These are phyloP conservation scores for Saposhnikovia divaricata DNA, from an alignment of 129 eudicot species.

Conservation along the genomic window DNA sequence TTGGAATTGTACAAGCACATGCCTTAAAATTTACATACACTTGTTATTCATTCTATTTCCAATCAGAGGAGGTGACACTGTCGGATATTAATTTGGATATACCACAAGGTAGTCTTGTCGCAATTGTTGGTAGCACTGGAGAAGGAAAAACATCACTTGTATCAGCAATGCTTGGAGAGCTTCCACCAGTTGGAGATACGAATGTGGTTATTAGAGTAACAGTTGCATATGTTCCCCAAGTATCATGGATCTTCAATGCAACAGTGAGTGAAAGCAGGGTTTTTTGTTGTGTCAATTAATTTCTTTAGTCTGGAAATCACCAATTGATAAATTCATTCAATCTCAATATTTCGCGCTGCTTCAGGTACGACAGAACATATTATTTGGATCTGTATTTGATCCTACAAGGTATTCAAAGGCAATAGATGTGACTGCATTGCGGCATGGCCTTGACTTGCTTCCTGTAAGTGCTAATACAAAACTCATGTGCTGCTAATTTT, in stretches of 20 bases:
- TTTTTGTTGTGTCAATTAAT: neutral
- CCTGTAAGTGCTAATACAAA: conserved; percentile 41
- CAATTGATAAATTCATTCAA: neutral
- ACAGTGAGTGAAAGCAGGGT: conserved; percentile 43
- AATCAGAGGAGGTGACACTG: conserved; percentile 68
- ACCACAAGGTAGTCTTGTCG: conserved; percentile 71
- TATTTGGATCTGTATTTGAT: conserved; percentile 77
- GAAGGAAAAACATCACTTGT: conserved; percentile 55
- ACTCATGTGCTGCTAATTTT: neutral
- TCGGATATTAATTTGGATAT: conserved; percentile 69
- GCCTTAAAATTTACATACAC: neutral
- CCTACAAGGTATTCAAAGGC: conserved; percentile 55
- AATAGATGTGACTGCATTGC: conserved; percentile 66
- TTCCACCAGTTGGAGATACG: too few relatives aligned
- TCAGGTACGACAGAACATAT: conserved; percentile 89
- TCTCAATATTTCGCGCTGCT: neutral
- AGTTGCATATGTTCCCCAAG: too few relatives aligned
- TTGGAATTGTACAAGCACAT: neutral
- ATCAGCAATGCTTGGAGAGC: too few relatives aligned
- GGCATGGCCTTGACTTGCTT: conserved; percentile 75
- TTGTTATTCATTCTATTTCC: conserved; percentile 17
- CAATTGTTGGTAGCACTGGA: conserved; percentile 92
- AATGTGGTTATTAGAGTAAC: too few relatives aligned
- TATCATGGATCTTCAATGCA: conserved; percentile 74
- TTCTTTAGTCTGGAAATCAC: neutral